Base-by-base conservation (phyloP, 2,329 filamentous ascomycete genomes). In the Capronia americana region DNA sequence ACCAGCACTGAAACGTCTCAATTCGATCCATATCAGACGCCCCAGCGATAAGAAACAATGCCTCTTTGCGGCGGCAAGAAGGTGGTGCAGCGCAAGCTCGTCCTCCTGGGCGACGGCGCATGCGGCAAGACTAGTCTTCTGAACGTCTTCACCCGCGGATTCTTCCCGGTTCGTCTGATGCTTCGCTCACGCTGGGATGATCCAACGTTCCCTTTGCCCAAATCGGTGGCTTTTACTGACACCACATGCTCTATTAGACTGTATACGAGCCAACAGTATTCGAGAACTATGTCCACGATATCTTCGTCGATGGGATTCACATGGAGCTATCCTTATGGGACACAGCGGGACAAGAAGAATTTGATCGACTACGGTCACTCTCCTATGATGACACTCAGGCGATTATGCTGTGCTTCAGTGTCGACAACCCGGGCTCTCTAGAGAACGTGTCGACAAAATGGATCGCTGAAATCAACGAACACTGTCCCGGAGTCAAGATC, bases 381-480 rank as follows among this genome's bases (percentile, higher is more conserved):
- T 97, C 93, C 57, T 99, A 99, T 80, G 95, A 93, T 85, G 95
- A 99, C 77, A 99, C 95, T 61, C 95, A 99, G 77, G 89, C 96
- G 53, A 97, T 99, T 75, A 97, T 99, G 91, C 91, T 99, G 73
- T 99, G 95, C 84, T 99, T 98, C 82, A 95, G 92, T 74, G 92
- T 98, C 77, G 95, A 99, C 80, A 97, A 92, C 77, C 92, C 91
- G 73, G 93, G 97, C 79, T 97, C 93, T 2, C 88, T 99, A 68
- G 95, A 99, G 79, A 99, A 99, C 86, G 93, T 99, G 68, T 93
- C 97, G 79, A 94, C 92, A 73, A 99, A 99, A 82, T 99, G 95
- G 95, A 92, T 97, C 4, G 91, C 92, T 69, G 95, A 99, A 80
- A 99, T 99, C 72, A 92, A 93, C 69, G 95, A 99, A 81, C 97